Base-by-base conservation (phyloP, 441 rosid genomes). In the Populus tomentosa region DNA sequence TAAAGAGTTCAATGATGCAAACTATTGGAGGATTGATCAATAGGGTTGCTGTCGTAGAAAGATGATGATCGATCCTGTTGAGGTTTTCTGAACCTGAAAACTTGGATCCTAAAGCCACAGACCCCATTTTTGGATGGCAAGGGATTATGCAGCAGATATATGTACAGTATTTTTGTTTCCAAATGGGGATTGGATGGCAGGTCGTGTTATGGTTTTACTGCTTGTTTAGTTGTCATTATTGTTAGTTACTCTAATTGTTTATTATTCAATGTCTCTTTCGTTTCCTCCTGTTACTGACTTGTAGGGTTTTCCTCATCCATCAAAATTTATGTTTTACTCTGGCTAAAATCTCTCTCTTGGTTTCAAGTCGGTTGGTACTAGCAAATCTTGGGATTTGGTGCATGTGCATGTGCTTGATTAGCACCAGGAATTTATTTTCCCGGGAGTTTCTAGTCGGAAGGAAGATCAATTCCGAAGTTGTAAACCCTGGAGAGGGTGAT, bases 21-120 rank as follows among this genome's bases (percentile, higher is more conserved):
- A 92, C 80, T 96, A 89, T 79, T 96, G 99, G 99, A 90, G 91
- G 83, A 90, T 91, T 53, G 97, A 96, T 80, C 93, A 91, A 79
- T 97, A 92, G 28, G 88, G 96, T 92, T 61, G 87, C 92, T 2
- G 95, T 92, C 77, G 81, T 88, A 80, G 98, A 96, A 85, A 91
- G 81, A 88, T 59, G 78, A 66, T 4, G 73, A 38, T 33, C 67
- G 74, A 67, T 63, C 35, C 70, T n/a, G 65, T 69, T 40, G 33
- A 69, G 65, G 67, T 65, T 67, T 26, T 40, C 50, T 62, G 74
- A 69, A 24, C 76, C 70, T 26, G 61, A 67, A 71, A 77, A 80
- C 65, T 67, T 71, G 81, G 77, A 75, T 73, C 79, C 68, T 64
- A 32, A 70, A 67, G 74, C 67, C 67, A 33, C 24, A 59, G 59